Evolutionary conservation across 2,329 filamentous ascomycete species (phyloP), one percentile per base, ranked within the genome.

Genomic region (Alternaria solani): DNA sequence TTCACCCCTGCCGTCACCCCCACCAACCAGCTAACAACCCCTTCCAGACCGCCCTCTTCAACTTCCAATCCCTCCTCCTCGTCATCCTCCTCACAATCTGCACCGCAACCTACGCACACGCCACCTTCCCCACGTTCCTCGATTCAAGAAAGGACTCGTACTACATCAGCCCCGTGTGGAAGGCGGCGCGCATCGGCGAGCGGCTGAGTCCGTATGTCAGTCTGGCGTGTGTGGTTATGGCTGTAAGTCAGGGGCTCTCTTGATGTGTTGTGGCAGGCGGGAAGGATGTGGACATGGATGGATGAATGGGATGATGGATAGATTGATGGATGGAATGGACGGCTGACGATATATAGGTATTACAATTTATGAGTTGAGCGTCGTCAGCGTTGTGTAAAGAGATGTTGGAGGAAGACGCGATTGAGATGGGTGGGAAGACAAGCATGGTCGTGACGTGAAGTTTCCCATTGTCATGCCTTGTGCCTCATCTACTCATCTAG

Each of bases 51-150:
- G 95, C 95, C 56, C 90, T 99, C 75, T 97, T 99, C 89, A 98
- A 98, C 83, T 98, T 99, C 84, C 93, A 97, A 81, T 96, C 93
- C 60, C 91, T 98, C 70, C 88, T 99, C 71, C 88, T 98, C 72
- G 94, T 97, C 69, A 89, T 99, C 73, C 89, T 99, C 52, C 90
- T 99, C 70, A 88, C 96, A 70, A 96, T 98, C 76, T 99, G 95
- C 86, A 97, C 95, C 58, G 94, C 92, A 80, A 89, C 95, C 64
- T 98, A 99, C 81, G 87, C 93, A 57, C 95, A 98, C 83, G 91
- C 92, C 72, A 88, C 96, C 65, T 91, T 95, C 75, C 94, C 95
- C 1, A 87, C 90, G 5, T 90, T 96, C 71, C 92, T 99, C 82
- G 94, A 98, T 81, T 87, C 91, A 52, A 95, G 97, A 79, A 97